These are phyloP conservation scores for Zasmidium angulare DNA, from an alignment of 2,329 filamentous ascomycete species.

Conservation along the genomic window DNA sequence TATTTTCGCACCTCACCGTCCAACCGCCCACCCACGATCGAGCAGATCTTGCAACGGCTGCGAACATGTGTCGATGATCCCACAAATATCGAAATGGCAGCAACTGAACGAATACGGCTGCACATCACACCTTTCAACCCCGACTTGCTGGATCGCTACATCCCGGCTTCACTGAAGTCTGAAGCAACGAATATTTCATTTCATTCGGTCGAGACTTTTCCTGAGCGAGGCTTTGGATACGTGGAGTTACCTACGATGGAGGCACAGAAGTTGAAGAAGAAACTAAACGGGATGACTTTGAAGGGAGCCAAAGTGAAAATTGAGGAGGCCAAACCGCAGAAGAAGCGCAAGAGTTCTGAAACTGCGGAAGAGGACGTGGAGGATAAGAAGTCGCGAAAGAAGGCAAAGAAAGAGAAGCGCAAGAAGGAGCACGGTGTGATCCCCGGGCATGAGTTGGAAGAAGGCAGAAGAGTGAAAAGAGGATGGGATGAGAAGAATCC, in stretches of 20 bases:
- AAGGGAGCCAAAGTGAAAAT: constrained; percentile 83
- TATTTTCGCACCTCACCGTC: constrained; percentile 3
- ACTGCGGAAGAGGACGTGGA: constrained; percentile 34
- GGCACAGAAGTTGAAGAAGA: constrained; percentile 87
- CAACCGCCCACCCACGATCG: too few species aligned
- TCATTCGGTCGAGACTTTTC: constrained; percentile 81
- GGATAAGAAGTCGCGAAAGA: constrained; percentile 53
- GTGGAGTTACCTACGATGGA: constrained; percentile 78
- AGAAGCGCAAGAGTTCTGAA: constrained; percentile 45
- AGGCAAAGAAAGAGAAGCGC: constrained; percentile 53
- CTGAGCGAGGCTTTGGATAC: constrained; percentile 87
- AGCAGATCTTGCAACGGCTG: too few species aligned
- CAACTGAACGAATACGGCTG: constrained; percentile 54
- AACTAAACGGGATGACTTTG: constrained; percentile 81
- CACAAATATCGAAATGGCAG: neutral
- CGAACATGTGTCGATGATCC: neutral
- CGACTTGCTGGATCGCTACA: constrained; percentile 68
- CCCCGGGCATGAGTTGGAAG: constrained; percentile 70
- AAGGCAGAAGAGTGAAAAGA: constrained; percentile 77
- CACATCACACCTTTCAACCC: constrained; percentile 86
- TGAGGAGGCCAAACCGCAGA: constrained; percentile 72
- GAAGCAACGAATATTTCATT: constrained; percentile 81
- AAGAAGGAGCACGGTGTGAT: constrained; percentile 53
- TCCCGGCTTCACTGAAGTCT: constrained; percentile 66
- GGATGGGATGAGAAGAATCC: constrained; percentile 71